Evolutionary conservation across 768 basidiomycete genomes (phyloP), one percentile per base, ranked within the genome.

Genomic region (Cystofilobasidium bisporidii): DNA sequence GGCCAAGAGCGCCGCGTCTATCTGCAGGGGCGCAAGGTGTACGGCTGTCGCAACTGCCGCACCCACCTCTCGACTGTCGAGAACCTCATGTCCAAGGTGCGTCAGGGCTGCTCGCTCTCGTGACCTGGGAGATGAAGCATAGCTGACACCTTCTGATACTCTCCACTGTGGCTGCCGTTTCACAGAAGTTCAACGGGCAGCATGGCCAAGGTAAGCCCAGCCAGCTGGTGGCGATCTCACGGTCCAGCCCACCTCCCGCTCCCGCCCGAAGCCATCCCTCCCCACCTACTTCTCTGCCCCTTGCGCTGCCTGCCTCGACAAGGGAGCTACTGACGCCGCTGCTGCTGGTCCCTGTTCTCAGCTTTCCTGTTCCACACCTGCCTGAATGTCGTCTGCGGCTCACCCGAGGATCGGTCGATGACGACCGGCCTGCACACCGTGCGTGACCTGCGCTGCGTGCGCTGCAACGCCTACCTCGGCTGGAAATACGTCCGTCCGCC

Each of bases 401-500:
- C 89, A 72, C 86, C 91, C 55, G 88, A 83, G 75, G 94, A 97
- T 76, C 83, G 94, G 70, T 84, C 86, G 69, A 99, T 99, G 94
- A 93, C 92, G 36, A 99, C 94, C 28, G 94, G 94, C 28, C 85
- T 89, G 73, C 96, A 99, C 79, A 89, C 87, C 28, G 94, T 99
- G 38, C 86, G 93, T 65, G 96, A 99, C 76, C 90, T 98, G 69
- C 89, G 84, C 78, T 99, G 94, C 78, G 80, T 82, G 81, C 93
- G 93, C 77, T 99, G 94, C 78, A 83, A 84, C 69, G 83, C 83
- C 60, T 84, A 82, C 26, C 83, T 99, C 36, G 94, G 94, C 65
- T 98, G 96, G 94, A 97, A 97, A 91, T 99, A 99, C 77, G 96
- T 90, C 76, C 76, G 62, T 48, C n/a, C 36, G n/a, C n/a, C n/a